phyloP scores from a whole-genome alignment of 768 basidiomycete genomes.

The Cystobasidium tubakii region DNA sequence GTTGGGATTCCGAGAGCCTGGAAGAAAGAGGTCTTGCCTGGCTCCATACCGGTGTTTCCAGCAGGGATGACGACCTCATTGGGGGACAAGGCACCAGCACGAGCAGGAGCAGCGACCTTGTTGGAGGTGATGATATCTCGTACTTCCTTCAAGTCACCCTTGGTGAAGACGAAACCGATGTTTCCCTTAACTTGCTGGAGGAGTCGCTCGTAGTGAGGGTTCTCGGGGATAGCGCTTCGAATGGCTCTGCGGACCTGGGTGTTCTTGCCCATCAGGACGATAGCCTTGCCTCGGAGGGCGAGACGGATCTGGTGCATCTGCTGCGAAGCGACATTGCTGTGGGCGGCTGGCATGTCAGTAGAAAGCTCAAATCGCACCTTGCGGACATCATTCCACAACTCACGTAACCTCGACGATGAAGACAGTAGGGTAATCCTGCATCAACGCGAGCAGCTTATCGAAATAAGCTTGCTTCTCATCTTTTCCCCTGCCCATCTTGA shows the following conservation, averaged over 20 bases:
- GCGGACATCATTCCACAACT: slow-evolving; percentile 58
- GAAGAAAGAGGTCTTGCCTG: slow-evolving; percentile 99
- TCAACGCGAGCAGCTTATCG: slow-evolving; percentile 82
- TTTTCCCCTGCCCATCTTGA: slow-evolving; percentile 16
- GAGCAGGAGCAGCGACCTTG: slow-evolving; percentile 97
- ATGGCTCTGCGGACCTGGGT: slow-evolving; percentile 99
- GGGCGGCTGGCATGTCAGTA: too few species aligned
- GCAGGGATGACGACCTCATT: slow-evolving; percentile 86
- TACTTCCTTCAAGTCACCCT: slow-evolving; percentile 82
- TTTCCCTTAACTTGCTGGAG: slow-evolving; percentile 94
- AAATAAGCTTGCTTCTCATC: slow-evolving; percentile 83
- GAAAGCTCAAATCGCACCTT: too few species aligned
- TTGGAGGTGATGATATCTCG: slow-evolving; percentile 89
- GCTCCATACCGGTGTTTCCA: slow-evolving; percentile 99
- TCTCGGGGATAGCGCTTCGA: slow-evolving; percentile 78
- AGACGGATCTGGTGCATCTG: slow-evolving; percentile 98
- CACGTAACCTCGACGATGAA: slow-evolving; percentile 82
- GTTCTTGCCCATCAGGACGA: slow-evolving; percentile 99
- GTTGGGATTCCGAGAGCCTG: slow-evolving; percentile 99
- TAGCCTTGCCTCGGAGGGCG: slow-evolving; percentile 89
- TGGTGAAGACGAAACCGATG: slow-evolving; percentile 98
- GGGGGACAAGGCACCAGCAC: slow-evolving; percentile 93
- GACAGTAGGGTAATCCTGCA: slow-evolving; percentile 69
- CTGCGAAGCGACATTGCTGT: slow-evolving; percentile 86
- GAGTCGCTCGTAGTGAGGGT: slow-evolving; percentile 91